These are phyloP conservation scores for Podila minutissima DNA, from an alignment of 192 early-diverging fungal genomes.

Conservation along the genomic window DNA sequence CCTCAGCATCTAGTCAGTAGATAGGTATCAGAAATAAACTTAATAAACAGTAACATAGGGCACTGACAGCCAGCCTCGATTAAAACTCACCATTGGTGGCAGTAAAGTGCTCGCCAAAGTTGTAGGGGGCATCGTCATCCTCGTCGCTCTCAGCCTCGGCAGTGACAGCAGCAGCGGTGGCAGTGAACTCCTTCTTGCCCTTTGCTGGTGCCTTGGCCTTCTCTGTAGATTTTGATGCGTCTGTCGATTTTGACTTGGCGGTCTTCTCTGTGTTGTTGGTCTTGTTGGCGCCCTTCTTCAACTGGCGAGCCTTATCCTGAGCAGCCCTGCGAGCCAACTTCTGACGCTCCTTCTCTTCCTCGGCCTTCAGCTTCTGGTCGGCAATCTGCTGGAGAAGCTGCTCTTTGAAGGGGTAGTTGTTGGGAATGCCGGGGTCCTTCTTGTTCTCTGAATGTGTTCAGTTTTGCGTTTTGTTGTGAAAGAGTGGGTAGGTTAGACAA, in stretches of 20 bases:
- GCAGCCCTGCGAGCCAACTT: slow-evolving; percentile 24
- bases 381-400: slow-evolving; percentile 79
- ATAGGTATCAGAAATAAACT: neutral
- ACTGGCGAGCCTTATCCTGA: slow-evolving; percentile 8
- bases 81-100: neutral
- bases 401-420: slow-evolving; percentile 89
- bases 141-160: slow-evolving; percentile 13
- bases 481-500: neutral
- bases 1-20: slow-evolving; percentile 12
- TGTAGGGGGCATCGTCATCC: slow-evolving; percentile 41
- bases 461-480: neutral
- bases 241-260: slow-evolving; percentile 31
- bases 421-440: slow-evolving; percentile 97
- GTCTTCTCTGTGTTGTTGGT: slow-evolving; percentile 3
- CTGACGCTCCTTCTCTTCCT: slow-evolving; percentile 37
- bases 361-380: slow-evolving; percentile 41
- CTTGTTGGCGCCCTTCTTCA: slow-evolving; percentile 22
- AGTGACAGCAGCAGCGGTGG: slow-evolving; percentile 4
- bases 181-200: slow-evolving; percentile 17
- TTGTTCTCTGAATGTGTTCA: slow-evolving; percentile 59
- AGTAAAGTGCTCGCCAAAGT: slow-evolving; percentile 45
- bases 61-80: too few relatives aligned
- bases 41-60: neutral
- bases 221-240: slow-evolving; percentile 22
- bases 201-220: slow-evolving; percentile 27